phyloP scores from a whole-genome alignment of 306 rosid species.

The Acacia acuminata region DNA sequence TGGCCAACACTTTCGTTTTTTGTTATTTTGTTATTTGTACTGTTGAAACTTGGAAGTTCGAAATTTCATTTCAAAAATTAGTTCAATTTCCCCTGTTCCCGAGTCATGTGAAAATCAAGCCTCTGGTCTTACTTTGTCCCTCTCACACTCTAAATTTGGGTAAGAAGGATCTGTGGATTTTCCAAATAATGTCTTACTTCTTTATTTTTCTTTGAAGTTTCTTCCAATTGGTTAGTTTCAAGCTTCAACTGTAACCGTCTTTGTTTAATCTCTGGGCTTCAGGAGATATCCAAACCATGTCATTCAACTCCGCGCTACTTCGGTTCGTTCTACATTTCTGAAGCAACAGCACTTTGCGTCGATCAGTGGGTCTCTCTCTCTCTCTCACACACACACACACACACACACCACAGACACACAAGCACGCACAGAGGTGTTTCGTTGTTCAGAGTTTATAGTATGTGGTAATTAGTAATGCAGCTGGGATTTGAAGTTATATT shows the following conservation, averaged over 20 bases:
- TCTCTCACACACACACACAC: background rate
- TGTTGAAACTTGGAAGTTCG: background rate
- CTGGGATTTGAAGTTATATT: constrained; percentile 23
- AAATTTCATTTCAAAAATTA: constrained; percentile 24
- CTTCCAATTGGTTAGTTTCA: background rate
- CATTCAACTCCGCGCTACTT: background rate
- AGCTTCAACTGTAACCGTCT: background rate
- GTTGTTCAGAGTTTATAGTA: background rate
- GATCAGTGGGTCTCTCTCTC: constrained; percentile 29
- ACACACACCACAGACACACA: too few species aligned
- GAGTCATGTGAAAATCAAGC: constrained; percentile 6
- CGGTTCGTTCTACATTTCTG: constrained; percentile 30
- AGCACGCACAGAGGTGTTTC: background rate
- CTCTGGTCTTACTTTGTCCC: background rate
- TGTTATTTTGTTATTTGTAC: background rate
- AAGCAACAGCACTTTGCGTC: constrained; percentile 28
- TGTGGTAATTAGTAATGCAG: constrained; percentile 38
- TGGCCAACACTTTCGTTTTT: background rate
- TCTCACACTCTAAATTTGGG: constrained; percentile 12
- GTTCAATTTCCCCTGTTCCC: background rate
- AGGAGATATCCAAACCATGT: background rate
- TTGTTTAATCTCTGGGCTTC: constrained; percentile 16
- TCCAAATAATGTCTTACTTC: background rate
- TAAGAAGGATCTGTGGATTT: constrained; percentile 29
- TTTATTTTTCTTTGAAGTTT: background rate